A percentile compares a stretch with the other conserved stretches of the same genome.
phyloP scores from a whole-genome alignment of 2,329 filamentous ascomycete species.

The Cladosporium halotolerans region DNA sequence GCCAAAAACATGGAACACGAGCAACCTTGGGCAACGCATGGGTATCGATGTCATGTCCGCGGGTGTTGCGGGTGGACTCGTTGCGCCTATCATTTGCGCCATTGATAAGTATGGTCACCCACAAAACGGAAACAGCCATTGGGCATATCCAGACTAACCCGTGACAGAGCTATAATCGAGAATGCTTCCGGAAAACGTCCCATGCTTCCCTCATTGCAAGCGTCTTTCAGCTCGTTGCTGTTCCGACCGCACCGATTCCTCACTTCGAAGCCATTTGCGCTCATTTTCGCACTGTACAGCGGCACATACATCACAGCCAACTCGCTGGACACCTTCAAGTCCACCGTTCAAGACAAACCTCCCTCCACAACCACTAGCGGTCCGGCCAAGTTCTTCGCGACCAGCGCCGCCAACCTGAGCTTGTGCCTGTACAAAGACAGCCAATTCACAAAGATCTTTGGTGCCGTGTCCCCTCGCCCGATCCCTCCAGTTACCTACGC shows the following conservation, averaged over 20 bases:
- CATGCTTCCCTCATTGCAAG: slow-evolving; percentile 53
- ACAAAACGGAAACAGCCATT: not conserved
- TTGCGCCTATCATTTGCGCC: slow-evolving; percentile 78
- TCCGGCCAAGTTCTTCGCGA: slow-evolving; percentile 72
- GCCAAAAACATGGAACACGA: slow-evolving; percentile 61
- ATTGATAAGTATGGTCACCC: slow-evolving; percentile 65
- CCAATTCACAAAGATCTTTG: slow-evolving; percentile 77
- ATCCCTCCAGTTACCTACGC: slow-evolving; percentile 67
- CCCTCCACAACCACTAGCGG: slow-evolving; percentile 64
- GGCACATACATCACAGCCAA: slow-evolving; percentile 89
- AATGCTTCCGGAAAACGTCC: slow-evolving; percentile 66
- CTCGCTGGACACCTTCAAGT: slow-evolving; percentile 69
- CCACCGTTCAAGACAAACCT: slow-evolving; percentile 53
- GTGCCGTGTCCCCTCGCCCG: slow-evolving; percentile 46
- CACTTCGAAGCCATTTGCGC: slow-evolving; percentile 59
- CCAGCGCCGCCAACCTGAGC: slow-evolving; percentile 73
- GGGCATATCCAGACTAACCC: not conserved
- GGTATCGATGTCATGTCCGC: slow-evolving; percentile 65
- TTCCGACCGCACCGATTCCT: slow-evolving; percentile 56
- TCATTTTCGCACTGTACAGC: slow-evolving; percentile 68
- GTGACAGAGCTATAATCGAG: slow-evolving; percentile 67
- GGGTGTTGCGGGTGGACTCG: slow-evolving; percentile 63
- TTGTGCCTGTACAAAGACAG: slow-evolving; percentile 87
- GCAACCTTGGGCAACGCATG: slow-evolving; percentile 61
- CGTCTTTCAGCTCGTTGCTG: slow-evolving; percentile 53